A percentile compares a stretch with the other conserved stretches of the same genome.
Conservation (phyloP, 139 green algal genomes). For the Marvania coccoides region DNA sequence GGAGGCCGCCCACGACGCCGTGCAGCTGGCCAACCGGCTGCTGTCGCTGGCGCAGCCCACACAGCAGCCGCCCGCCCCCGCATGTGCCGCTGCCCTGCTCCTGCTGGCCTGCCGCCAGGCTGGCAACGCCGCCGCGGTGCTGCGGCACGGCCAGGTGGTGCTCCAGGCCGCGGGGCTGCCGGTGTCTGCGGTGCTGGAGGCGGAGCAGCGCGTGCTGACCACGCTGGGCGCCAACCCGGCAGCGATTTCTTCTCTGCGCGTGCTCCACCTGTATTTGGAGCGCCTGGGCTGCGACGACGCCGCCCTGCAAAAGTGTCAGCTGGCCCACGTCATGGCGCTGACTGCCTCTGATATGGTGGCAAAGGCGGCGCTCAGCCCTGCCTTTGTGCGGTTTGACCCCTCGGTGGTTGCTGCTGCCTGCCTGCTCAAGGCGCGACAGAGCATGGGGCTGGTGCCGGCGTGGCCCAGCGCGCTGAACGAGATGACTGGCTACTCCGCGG, state of each 20-base stretch:
- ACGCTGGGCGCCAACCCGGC: conserved; percentile 38
- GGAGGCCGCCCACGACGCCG: conserved; percentile 27
- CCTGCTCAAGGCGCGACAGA: conserved; percentile 1
- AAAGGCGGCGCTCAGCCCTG: conserved; percentile 9
- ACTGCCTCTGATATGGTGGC: conserved; percentile 1
- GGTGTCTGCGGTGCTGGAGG: conserved; percentile 22
- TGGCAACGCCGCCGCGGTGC: conserved; percentile 1
- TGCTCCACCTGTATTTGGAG: conserved; percentile 73
- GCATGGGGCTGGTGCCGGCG: conserved; percentile 15
- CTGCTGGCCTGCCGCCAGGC: conserved; percentile 19
- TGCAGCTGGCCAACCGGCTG: conserved; percentile 30
- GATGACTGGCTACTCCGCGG: conserved; percentile 14
- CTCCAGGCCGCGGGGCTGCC: conserved; percentile 10
- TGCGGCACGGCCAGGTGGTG: neutral
- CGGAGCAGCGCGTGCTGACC: conserved; percentile 30
- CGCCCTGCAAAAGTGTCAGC: conserved; percentile 2
- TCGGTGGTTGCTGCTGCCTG: conserved; percentile 23
- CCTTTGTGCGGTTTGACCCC: neutral
- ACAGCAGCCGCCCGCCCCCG: neutral
- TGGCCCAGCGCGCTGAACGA: conserved; percentile 16
- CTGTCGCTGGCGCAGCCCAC: neutral
- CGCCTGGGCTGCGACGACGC: conserved; percentile 42
- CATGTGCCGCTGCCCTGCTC: conserved; percentile 16
- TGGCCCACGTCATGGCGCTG: conserved; percentile 6
- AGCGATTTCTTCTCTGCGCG: conserved; percentile 59